Evolutionary conservation across 116 monocot species (phyloP), one percentile per base, ranked within the genome.

Genomic region (Cymodocea nodosa): DNA sequence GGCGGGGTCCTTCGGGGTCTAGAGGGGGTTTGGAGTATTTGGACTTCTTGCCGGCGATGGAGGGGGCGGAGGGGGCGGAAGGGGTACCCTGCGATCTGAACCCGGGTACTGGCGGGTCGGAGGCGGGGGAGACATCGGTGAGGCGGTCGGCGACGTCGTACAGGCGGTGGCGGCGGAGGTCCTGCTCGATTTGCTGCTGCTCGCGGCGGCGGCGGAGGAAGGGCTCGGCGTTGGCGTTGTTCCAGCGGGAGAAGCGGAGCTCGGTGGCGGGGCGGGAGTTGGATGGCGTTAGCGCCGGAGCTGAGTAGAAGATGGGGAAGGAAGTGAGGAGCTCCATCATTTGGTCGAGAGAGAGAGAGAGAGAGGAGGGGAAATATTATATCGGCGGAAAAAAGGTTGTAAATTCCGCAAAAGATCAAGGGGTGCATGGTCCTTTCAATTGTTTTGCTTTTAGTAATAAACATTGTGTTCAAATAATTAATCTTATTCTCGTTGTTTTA

Each of bases 171-270:
- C 74, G 80, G 73, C 94, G 94, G 70, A 94, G 59, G 54, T 94
- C 90, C 75, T 62, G 70, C 53, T 89, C 87, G 73, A 90, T 87
- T 56, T 82, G 71, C 18, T 87, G 59, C 62, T 83, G 90, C 14
- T 73, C 39, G 36, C 94, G 87, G 15, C 55, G 84, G 60, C 81
- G 87, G 61, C 73, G 81, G 60, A 60, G n/a, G 89, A 89, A 93
- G 59, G 85, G 85, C 69, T 89, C 80, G 35, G 94, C 82, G 80
- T 84, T 94, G 82, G 93, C 86, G 79, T 89, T 93, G 78, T 86
- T 86, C 93, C 89, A 94, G 24, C 94, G 89, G 61, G 94, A 89
- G 81, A 95, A 65, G 69, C 65, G 75, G 67, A 87, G 25, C 60
- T 78, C 80, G 61, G 86, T 81, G 84, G 83, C 15, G 49, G 80